These are phyloP conservation scores for Yamadazyma endophytica DNA, from an alignment of 805 yeast species.

Conservation along the genomic window DNA sequence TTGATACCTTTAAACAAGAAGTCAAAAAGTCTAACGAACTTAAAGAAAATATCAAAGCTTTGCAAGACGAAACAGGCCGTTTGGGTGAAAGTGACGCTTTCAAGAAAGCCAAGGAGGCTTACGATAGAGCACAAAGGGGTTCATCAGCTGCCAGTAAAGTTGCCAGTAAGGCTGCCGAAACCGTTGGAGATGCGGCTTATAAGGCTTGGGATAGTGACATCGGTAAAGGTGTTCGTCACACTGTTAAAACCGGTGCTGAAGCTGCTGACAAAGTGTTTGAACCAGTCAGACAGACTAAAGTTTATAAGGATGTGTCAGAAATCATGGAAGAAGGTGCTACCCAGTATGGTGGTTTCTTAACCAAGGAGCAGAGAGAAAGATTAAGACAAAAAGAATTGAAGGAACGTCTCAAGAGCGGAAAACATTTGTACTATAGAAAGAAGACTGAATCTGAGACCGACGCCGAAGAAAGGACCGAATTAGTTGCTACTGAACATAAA, in stretches of 20 bases:
- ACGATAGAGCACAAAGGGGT: slow-evolving; percentile 73
- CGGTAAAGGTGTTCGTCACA: slow-evolving; percentile 82
- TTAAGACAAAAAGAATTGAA: slow-evolving; percentile 56
- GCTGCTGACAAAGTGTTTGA: slow-evolving; percentile 84
- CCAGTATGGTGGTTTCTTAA: slow-evolving; percentile 87
- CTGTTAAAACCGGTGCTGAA: slow-evolving; percentile 79
- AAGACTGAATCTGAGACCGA: slow-evolving; percentile 36
- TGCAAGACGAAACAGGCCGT: slow-evolving; percentile 93
- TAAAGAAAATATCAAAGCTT: slow-evolving; percentile 87
- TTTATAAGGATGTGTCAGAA: slow-evolving; percentile 83
- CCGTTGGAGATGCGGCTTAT: slow-evolving; percentile 81
- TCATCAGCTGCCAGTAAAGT: slow-evolving; percentile 68
- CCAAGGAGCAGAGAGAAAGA: slow-evolving; percentile 72
- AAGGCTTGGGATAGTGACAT: slow-evolving; percentile 97
- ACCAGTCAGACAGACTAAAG: slow-evolving; percentile 87
- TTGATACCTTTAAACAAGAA: slow-evolving; percentile 86
- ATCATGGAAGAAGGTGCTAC: slow-evolving; percentile 90
- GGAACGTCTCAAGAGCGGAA: slow-evolving; percentile 55
- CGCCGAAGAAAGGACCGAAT: slow-evolving; percentile 76
- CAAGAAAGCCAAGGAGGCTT: slow-evolving; percentile 89
- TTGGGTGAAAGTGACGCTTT: slow-evolving; percentile 93
- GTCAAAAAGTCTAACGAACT: slow-evolving; percentile 88
- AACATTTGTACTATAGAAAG: slow-evolving; percentile 60
- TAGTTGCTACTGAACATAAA: slow-evolving; percentile 79
- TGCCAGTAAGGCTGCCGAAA: slow-evolving; percentile 86